Evolutionary conservation across 495 filamentous ascomycete species (phyloP).

Genomic region (Alectoria sarmentosa): DNA sequence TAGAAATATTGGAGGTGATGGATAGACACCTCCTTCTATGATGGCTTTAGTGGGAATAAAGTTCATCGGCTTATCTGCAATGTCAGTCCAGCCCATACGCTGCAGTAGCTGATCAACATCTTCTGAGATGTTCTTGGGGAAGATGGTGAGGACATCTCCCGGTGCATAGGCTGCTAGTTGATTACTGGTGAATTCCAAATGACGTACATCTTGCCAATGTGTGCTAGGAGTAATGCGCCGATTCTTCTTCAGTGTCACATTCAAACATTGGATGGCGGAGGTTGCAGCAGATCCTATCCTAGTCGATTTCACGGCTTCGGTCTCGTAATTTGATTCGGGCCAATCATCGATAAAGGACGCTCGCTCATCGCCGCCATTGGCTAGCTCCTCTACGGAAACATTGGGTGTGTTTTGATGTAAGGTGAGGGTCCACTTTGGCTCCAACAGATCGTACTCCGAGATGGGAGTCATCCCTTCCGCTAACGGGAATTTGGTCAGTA

Average conservation of each 20-base stretch:
- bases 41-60: conserved; percentile 36
- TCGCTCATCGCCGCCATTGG: background rate
- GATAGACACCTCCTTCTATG: conserved; percentile 21
- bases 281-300: background rate
- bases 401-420: background rate
- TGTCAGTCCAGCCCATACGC: conserved; percentile 64
- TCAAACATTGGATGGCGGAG: background rate
- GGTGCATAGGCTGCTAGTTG: conserved; percentile 47
- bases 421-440: conserved; percentile 70
- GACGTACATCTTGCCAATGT: conserved; percentile 95
- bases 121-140: conserved; percentile 74
- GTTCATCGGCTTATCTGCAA: conserved; percentile 58
- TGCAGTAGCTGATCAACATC: conserved; percentile 71
- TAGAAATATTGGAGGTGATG: conserved; percentile 15
- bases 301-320: background rate
- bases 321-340: background rate
- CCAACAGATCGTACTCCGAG: conserved; percentile 65
- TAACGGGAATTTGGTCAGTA: conserved; percentile 64
- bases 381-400: background rate
- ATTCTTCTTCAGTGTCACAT: conserved; percentile 45
- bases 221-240: conserved; percentile 60
- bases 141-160: conserved; percentile 70
- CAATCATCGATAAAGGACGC: background rate
- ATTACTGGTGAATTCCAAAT: conserved; percentile 51
- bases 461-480: conserved; percentile 60